phyloP scores from a whole-genome alignment of 2,329 filamentous ascomycete species.

The Aspergillus fructus region DNA sequence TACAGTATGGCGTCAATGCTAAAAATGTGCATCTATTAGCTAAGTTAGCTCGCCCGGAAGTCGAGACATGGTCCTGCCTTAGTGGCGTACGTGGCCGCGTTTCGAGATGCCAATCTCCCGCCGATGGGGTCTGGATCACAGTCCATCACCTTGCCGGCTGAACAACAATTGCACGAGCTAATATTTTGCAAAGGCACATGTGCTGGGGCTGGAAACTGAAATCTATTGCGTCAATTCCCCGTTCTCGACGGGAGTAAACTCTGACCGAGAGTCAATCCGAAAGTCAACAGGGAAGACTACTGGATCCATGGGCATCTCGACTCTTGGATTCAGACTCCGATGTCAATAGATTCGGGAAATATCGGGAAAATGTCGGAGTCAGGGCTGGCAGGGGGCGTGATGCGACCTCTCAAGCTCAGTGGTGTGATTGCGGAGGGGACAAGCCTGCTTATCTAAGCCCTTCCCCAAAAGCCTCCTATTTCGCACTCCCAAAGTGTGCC shows the following conservation, averaged over 20 bases:
- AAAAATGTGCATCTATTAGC: constrained; percentile 23
- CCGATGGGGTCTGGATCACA: constrained; percentile 1
- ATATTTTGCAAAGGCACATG: neutral
- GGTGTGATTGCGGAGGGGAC: constrained; percentile 19
- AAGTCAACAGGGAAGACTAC: neutral
- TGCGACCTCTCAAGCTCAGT: constrained; percentile 11
- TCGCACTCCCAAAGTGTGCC: constrained; percentile 17
- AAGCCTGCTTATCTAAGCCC: constrained; percentile 18
- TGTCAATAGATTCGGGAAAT: constrained; percentile 19
- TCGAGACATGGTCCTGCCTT: constrained; percentile 24
- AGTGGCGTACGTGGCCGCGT: constrained; percentile 24
- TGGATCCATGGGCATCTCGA: constrained; percentile 6
- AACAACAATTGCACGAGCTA: neutral
- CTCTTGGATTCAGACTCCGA: neutral
- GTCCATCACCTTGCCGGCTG: neutral
- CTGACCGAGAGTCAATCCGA: neutral
- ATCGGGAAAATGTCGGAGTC: constrained; percentile 18
- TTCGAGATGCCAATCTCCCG: constrained; percentile 28
- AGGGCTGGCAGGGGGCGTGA: constrained; percentile 9
- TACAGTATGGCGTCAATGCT: constrained; percentile 19
- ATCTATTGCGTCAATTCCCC: neutral
- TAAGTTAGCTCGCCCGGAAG: constrained; percentile 10
- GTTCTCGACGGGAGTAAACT: neutral
- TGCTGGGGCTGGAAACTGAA: neutral
- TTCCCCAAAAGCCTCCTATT: neutral